Evolutionary conservation across 345 rosid genomes (phyloP).

Genomic region (Euphorbia lathyris): DNA sequence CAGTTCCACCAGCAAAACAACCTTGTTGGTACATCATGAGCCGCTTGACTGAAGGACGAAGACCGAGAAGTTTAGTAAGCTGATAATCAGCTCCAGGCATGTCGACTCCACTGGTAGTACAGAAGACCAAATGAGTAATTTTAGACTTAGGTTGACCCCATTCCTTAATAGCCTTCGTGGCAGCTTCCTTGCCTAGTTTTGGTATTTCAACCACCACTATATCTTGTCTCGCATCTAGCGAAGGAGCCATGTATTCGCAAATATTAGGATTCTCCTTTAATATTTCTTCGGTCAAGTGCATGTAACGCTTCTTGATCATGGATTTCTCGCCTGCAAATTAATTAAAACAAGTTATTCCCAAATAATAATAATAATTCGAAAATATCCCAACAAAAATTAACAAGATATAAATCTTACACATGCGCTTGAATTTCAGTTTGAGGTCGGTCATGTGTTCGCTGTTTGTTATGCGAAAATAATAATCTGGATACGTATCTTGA

Average conservation of each 20-base stretch:
- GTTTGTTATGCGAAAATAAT: conserved; percentile 50
- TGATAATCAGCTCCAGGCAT: conserved; percentile 96
- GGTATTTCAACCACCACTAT: conserved; percentile 79
- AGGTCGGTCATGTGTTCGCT: conserved; percentile 48
- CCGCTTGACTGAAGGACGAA: conserved; percentile 71
- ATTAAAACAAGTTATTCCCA: background rate
- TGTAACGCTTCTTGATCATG: conserved; percentile 56
- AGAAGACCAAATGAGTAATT: conserved; percentile 78
- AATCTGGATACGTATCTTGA: conserved; percentile 49
- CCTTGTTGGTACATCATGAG: conserved; percentile 69
- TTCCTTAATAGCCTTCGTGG: conserved; percentile 66
- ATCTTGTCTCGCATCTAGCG: conserved; percentile 70
- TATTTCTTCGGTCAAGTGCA: conserved; percentile 66
- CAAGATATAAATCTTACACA: too few species aligned
- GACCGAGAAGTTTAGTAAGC: conserved; percentile 79
- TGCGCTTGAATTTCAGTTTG: conserved; percentile 57
- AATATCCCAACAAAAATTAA: too few species aligned
- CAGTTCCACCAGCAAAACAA: conserved; percentile 79
- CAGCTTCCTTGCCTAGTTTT: conserved; percentile 77
- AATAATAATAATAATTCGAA: too few species aligned
- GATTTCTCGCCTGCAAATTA: conserved; percentile 61
- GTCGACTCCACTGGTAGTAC: conserved; percentile 85
- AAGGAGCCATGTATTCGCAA: conserved; percentile 68
- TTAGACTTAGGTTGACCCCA: conserved; percentile 89
- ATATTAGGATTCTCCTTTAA: conserved; percentile 54